phyloP scores from a whole-genome alignment of 2,329 filamentous ascomycete genomes.

The Paracorniculantispora psalliotae region DNA sequence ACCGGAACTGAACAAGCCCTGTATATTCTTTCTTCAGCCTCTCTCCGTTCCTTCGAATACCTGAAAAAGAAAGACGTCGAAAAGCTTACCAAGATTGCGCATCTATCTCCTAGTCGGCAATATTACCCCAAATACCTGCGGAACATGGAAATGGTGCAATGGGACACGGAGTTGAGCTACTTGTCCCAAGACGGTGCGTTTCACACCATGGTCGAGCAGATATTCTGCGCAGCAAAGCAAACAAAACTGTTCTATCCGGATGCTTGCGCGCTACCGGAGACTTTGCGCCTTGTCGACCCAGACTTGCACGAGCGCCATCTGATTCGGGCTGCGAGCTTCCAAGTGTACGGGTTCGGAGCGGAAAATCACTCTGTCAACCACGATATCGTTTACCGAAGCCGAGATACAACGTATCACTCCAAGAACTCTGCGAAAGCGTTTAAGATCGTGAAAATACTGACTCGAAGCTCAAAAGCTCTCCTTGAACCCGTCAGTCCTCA shows the following conservation, averaged over 20 bases:
- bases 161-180: background rate
- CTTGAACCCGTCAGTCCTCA: background rate
- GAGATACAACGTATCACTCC: background rate
- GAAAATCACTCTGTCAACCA: background rate
- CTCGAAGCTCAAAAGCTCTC: background rate
- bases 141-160: background rate
- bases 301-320: no score
- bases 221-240: background rate
- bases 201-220: background rate
- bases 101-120: background rate
- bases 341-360: slow-evolving; percentile 2
- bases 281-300: no score
- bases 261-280: background rate
- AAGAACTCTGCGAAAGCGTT: background rate
- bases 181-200: background rate
- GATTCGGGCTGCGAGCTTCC: background rate
- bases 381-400: background rate
- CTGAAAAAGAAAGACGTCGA: background rate
- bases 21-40: slow-evolving; percentile 40
- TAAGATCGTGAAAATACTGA: background rate
- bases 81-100: background rate
- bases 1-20: slow-evolving; percentile 53
- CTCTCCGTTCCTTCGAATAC: slow-evolving; percentile 36
- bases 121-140: background rate
- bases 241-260: background rate